Conservation (phyloP, 1,284 basidiomycete genomes). For the Heterobasidion irregulare region DNA sequence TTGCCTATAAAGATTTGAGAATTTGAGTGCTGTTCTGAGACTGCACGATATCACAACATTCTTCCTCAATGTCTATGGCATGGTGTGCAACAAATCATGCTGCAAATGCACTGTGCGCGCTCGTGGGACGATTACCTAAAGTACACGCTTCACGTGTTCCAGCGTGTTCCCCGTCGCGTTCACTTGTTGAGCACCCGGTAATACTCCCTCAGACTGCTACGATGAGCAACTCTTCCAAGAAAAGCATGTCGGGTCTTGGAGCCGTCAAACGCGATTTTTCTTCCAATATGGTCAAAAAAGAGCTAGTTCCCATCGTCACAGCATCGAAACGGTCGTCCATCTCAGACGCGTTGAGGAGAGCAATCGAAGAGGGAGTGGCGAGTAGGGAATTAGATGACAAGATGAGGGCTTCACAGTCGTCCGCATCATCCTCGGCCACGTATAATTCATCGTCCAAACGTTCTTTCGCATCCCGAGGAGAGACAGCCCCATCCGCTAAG, state of each 20-base stretch:
- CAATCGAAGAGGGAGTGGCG: constrained; percentile 12
- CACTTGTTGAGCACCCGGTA: neutral
- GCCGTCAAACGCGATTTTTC: constrained; percentile 12
- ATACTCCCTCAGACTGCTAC: neutral
- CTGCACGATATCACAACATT: too few species aligned
- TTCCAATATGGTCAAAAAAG: constrained; percentile 1
- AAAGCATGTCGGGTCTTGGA: constrained; percentile 11
- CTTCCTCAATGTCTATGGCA: too few species aligned
- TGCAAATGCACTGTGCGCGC: too few species aligned
- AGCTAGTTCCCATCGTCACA: neutral
- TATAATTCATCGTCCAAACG: neutral
- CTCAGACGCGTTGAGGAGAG: constrained; percentile 9
- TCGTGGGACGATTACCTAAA: too few species aligned
- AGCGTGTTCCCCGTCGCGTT: neutral
- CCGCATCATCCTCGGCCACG: neutral
- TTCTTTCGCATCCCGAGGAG: neutral
- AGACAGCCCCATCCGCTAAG: constrained; percentile 1
- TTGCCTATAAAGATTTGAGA: too few species aligned
- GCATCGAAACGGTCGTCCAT: constrained; percentile 6
- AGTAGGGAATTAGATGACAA: constrained; percentile 6
- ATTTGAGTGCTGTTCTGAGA: too few species aligned
- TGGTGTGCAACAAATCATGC: too few species aligned
- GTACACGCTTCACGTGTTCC: neutral
- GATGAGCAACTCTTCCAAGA: constrained; percentile 5
- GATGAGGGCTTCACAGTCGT: neutral